These are phyloP conservation scores for Ceratobasidium theobromae DNA, from an alignment of 1,284 basidiomycete species.

Conservation along the genomic window DNA sequence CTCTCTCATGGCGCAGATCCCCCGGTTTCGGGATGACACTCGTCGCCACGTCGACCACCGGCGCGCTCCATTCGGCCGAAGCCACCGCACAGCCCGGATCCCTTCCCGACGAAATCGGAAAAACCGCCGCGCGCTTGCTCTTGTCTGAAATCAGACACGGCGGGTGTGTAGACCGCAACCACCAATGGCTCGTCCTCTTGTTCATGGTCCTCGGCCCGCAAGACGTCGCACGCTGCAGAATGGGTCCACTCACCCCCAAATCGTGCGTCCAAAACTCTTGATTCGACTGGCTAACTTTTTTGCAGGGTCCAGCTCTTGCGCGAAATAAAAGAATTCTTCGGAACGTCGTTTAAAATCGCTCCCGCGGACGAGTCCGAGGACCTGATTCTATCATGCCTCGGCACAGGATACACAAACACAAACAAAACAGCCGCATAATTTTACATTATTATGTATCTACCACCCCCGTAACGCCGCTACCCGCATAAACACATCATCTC, in stretches of 20 bases:
- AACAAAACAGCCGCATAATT: slow-evolving; percentile 67
- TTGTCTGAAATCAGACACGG: slow-evolving; percentile 77
- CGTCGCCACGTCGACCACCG: slow-evolving; percentile 90
- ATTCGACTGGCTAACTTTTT: neutral
- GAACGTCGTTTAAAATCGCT: slow-evolving; percentile 56
- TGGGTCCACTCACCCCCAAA: slow-evolving; percentile 78
- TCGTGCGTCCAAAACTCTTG: slow-evolving; percentile 60
- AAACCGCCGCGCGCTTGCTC: slow-evolving; percentile 74
- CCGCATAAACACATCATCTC: slow-evolving; percentile 41
- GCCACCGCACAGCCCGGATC: slow-evolving; percentile 74
- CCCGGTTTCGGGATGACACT: slow-evolving; percentile 94
- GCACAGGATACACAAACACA: slow-evolving; percentile 72
- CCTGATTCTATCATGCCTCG: slow-evolving; percentile 77
- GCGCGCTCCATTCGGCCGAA: slow-evolving; percentile 86
- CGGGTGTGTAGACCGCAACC: slow-evolving; percentile 88
- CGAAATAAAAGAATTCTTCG: slow-evolving; percentile 81
- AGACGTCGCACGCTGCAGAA: slow-evolving; percentile 87
- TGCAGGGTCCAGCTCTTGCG: slow-evolving; percentile 87
- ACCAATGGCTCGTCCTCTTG: slow-evolving; percentile 85
- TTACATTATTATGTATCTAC: slow-evolving; percentile 16
- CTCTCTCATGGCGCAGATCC: slow-evolving; percentile 56
- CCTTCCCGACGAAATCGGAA: slow-evolving; percentile 91
- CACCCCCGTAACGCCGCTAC: slow-evolving; percentile 37
- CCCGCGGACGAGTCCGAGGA: slow-evolving; percentile 48
- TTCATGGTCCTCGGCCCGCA: slow-evolving; percentile 96